Conservation (phyloP, 306 rosid genomes). For the Abrus pulchellus region DNA sequence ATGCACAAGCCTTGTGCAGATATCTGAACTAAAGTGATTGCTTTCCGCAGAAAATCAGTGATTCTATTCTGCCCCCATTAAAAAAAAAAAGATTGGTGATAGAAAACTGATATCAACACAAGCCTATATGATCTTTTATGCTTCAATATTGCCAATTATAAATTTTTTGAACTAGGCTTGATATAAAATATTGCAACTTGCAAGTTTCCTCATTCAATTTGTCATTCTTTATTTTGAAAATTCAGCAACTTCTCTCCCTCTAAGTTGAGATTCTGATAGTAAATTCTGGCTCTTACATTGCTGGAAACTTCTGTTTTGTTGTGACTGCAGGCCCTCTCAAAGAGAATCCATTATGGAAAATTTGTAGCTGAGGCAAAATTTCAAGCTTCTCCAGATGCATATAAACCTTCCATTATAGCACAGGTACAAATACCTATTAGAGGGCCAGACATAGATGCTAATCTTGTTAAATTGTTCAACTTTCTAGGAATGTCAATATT, state of each 20-base stretch:
- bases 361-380: conserved; percentile 94
- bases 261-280: conserved; percentile 4
- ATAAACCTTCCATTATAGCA: conserved; percentile 77
- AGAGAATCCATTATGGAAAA: conserved; percentile 94
- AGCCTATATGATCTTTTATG: neutral
- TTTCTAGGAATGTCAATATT: conserved; percentile 19
- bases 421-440: conserved; percentile 62
- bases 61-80: neutral
- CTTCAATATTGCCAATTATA: neutral
- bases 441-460: neutral
- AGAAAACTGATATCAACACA: neutral
- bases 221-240: neutral
- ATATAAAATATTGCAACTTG: conserved; percentile 10
- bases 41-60: neutral
- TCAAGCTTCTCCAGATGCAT: conserved; percentile 68
- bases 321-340: conserved; percentile 76
- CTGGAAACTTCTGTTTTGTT: conserved; percentile 17
- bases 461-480: conserved; percentile 20
- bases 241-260: conserved; percentile 23
- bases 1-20: neutral
- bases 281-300: conserved; percentile 31
- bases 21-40: neutral
- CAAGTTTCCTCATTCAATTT: conserved; percentile 10
- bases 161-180: neutral
- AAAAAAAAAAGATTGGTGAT: neutral